Conservation (phyloP, 805 yeast genomes). For the Candida rishiriensis region DNA sequence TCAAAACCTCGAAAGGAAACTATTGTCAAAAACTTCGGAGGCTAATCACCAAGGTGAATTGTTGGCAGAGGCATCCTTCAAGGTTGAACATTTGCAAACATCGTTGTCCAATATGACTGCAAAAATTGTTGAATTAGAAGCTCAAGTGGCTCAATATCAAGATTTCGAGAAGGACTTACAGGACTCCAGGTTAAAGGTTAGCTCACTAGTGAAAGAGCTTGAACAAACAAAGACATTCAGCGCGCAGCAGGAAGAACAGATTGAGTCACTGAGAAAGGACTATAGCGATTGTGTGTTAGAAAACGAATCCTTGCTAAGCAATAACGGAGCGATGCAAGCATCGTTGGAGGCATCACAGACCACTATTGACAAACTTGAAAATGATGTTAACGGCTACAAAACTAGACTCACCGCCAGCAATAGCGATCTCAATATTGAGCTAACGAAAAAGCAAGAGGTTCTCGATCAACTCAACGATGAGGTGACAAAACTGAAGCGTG, state of each 20-base stretch:
- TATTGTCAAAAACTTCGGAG: too few relatives aligned
- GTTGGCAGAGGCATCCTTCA: too few relatives aligned
- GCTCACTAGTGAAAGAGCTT: constrained; percentile 5
- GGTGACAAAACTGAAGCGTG: constrained; percentile 1
- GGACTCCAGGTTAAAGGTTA: constrained; percentile 1
- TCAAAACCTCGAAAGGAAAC: neutral
- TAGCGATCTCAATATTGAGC: constrained; percentile 1
- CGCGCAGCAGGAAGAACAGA: neutral
- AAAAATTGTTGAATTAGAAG: constrained; percentile 4
- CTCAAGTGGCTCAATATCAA: constrained; percentile 5
- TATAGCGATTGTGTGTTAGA: constrained; percentile 7
- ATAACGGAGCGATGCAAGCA: constrained; percentile 6
- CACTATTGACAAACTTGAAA: constrained; percentile 2
- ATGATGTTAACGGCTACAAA: neutral
- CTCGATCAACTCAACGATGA: constrained; percentile 10
- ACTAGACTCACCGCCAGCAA: neutral
- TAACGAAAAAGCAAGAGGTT: constrained; percentile 6
- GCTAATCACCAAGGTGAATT: too few relatives aligned
- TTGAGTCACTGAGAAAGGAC: constrained; percentile 3
- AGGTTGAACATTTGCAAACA: too few relatives aligned
- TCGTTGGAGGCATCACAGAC: constrained; percentile 2
- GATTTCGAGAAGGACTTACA: too few relatives aligned
- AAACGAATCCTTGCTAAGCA: constrained; percentile 6
- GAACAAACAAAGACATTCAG: constrained; percentile 6
- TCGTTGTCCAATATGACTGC: too few relatives aligned